These are phyloP conservation scores for Omphalea diandra DNA, from an alignment of 441 rosid species.

Conservation along the genomic window DNA sequence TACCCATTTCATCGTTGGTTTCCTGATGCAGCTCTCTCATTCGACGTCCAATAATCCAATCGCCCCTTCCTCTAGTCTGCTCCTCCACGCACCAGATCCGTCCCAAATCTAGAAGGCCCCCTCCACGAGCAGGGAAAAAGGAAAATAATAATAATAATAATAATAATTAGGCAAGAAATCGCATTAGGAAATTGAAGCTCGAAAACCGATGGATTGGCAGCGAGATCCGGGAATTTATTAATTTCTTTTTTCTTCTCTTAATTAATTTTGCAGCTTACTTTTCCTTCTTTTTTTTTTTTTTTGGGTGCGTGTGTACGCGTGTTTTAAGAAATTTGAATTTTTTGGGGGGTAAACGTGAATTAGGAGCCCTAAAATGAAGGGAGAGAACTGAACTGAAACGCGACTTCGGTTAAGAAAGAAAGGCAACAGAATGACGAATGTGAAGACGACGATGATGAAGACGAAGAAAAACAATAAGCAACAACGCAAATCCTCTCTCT, in stretches of 20 bases:
- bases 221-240: constrained; percentile 29
- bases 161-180: not conserved
- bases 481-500: constrained; percentile 5
- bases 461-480: not conserved
- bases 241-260: not conserved
- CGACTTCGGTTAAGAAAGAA: constrained; percentile 37
- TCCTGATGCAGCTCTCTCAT: constrained; percentile 47
- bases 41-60: constrained; percentile 33
- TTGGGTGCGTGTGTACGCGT: constrained; percentile 16
- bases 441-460: constrained; percentile 4
- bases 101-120: constrained; percentile 41
- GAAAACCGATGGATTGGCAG: no score
- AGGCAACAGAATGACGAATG: not conserved
- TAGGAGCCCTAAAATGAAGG: constrained; percentile 34
- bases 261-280: not conserved
- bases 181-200: not conserved
- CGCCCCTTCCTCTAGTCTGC: not conserved
- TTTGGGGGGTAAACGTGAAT: not conserved
- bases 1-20: constrained; percentile 85
- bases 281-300: constrained; percentile 20
- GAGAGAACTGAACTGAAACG: constrained; percentile 30
- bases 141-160: no score
- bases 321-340: constrained; percentile 24
- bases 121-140: no score
- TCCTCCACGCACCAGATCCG: constrained; percentile 38